Evolutionary conservation across 148 eudicot species (phyloP), one percentile per base, ranked within the genome.

Genomic region (Agrostemma githago): DNA sequence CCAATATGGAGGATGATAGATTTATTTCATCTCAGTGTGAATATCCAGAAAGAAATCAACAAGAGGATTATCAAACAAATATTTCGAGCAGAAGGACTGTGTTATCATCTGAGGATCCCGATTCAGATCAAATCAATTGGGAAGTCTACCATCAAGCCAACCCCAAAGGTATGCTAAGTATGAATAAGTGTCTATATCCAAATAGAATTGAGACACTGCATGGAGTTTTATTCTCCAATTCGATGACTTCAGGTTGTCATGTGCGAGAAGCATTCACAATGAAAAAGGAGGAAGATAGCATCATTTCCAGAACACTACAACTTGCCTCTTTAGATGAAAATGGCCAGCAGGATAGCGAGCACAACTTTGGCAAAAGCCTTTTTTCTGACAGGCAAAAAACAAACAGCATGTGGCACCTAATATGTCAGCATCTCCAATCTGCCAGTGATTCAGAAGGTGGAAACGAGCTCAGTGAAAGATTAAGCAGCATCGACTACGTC

Each of bases 341-440:
- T 62, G 16, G 70, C 53, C 73, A 75, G 44, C 79, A 63, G 51
- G 81, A 76, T 11, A 15, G 19, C 3, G 61, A 67, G 79, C 63
- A 56, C 37, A 65, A 67, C 44, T 59, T 51, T 51, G 56, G 59
- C 66, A 40, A 76, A 72, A 68, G 72, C 56, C 66, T 73, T 11
- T n/a, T 72, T 44, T 69, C 68, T 77, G 89, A 83, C 66, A 84
- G 75, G 61, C 83, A 89, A 63, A 90, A 92, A 58, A 74, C 80
- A 39, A 81, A 84, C 64, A 83, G 83, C 71, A 92, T 95, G 96
- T 95, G 99, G 99, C 92, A 86, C 77, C 80, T 89, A 82, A 83
- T 92, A 74, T 89, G 84, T 81, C 92, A 85, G 71, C 96, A 92
- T 64, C 86, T 89, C 41, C 84, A 83, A 75, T 87, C 96, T 20